Conservation (phyloP, 306 rosid genomes). For the Myrica gale region DNA sequence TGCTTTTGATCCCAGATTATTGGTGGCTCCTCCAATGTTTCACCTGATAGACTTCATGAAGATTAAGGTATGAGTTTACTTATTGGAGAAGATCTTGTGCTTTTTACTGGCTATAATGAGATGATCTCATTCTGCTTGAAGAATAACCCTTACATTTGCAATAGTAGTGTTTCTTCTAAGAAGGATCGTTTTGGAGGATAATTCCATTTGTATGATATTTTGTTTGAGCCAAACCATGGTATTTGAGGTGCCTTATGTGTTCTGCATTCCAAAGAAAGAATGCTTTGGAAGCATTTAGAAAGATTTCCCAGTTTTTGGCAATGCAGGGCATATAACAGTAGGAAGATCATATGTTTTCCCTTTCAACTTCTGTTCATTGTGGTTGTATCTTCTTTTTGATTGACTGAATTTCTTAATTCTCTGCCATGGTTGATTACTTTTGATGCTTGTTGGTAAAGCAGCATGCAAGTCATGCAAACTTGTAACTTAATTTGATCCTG, state of each 20-base stretch:
- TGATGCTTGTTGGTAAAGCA: constrained; percentile 12
- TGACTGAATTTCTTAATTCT: neutral
- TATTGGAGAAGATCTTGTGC: neutral
- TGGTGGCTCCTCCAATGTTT: constrained; percentile 74
- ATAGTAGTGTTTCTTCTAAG: neutral
- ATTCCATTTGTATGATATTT: neutral
- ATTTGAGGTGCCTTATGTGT: neutral
- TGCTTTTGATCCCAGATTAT: constrained; percentile 96
- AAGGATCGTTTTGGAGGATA: neutral
- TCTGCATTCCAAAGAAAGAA: neutral
- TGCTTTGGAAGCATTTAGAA: neutral
- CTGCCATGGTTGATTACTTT: neutral
- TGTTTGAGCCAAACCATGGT: neutral
- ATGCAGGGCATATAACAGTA: neutral
- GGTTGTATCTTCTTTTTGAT: neutral
- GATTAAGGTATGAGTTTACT: constrained; percentile 46
- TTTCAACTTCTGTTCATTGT: neutral
- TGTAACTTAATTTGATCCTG: constrained; percentile 13
- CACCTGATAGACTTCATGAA: constrained; percentile 83
- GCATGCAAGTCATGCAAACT: neutral
- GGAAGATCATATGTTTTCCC: neutral
- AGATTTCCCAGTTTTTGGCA: neutral
- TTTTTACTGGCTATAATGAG: neutral
- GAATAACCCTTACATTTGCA: neutral
- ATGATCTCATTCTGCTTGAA: neutral